Percentiles rank a stretch among this genome's conserved stretches.
Conservation (phyloP, 2,329 filamentous ascomycete genomes). For the Exophiala alcalophila region DNA sequence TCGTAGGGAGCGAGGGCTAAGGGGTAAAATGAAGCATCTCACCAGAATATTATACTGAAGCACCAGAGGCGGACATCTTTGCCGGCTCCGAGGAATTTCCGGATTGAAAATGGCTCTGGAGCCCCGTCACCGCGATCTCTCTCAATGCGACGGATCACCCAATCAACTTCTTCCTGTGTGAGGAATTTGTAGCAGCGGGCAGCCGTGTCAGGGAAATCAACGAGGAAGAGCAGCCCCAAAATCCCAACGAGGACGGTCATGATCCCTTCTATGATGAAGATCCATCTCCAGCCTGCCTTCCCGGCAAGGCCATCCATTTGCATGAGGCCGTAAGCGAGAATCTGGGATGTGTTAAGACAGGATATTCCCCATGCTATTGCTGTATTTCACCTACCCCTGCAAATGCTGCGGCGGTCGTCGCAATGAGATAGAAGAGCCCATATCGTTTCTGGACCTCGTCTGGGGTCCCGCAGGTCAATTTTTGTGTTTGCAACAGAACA, state of each 20-base stretch:
- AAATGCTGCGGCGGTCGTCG: slow-evolving; percentile 47
- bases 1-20: slow-evolving; percentile 60
- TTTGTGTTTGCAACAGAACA: slow-evolving; percentile 46
- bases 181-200: slow-evolving; percentile 34
- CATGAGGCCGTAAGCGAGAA: slow-evolving; percentile 44
- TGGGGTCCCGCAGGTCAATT: slow-evolving; percentile 38
- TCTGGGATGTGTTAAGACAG: too few species aligned
- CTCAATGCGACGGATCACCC: slow-evolving; percentile 47
- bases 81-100: too few species aligned
- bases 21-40: slow-evolving; percentile 56
- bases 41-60: slow-evolving; percentile 47
- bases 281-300: slow-evolving; percentile 17
- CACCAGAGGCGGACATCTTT: too few species aligned
- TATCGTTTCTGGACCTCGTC: slow-evolving; percentile 40
- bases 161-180: slow-evolving; percentile 21
- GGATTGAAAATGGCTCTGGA: too few species aligned
- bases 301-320: too few species aligned
- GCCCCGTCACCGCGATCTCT: slow-evolving; percentile 54
- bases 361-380: too few species aligned
- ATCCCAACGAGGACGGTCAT: slow-evolving; percentile 28
- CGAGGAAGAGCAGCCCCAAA: slow-evolving; percentile 35
- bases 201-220: slow-evolving; percentile 37
- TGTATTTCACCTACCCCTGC: too few species aligned
- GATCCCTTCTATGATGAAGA: slow-evolving; percentile 24
- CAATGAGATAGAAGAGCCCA: slow-evolving; percentile 50